A percentile compares a stretch with the other conserved stretches of the same genome.
phyloP scores from a whole-genome alignment of 2,329 filamentous ascomycete species.

The Sclerotinia subarctica region DNA sequence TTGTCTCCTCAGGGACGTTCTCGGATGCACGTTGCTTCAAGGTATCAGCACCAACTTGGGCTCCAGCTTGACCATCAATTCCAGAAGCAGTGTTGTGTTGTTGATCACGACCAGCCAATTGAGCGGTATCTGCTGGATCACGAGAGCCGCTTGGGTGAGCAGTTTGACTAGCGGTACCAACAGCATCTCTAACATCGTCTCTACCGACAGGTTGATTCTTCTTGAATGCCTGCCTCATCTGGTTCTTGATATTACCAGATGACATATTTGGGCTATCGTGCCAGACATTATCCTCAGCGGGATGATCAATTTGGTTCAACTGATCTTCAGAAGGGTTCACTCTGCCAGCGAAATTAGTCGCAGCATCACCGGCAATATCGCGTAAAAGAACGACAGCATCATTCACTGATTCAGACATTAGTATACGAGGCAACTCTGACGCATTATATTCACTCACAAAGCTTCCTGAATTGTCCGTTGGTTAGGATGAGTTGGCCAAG shows the following conservation, averaged over 20 bases:
- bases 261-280: conserved; percentile 79
- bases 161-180: conserved; percentile 53
- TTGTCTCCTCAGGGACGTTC: conserved; percentile 61
- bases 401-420: conserved; percentile 50
- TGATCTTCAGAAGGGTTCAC: conserved; percentile 77
- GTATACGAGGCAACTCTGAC: not conserved
- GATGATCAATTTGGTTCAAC: conserved; percentile 72
- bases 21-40: conserved; percentile 56
- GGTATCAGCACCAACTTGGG: conserved; percentile 40
- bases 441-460: conserved; percentile 23
- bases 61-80: conserved; percentile 50
- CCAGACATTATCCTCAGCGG: conserved; percentile 91
- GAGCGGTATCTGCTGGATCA: conserved; percentile 51
- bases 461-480: conserved; percentile 68
- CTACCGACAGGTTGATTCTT: conserved; percentile 49
- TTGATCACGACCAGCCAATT: conserved; percentile 49
- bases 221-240: conserved; percentile 59
- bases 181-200: conserved; percentile 60
- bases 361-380: conserved; percentile 89
- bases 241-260: conserved; percentile 64
- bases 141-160: conserved; percentile 55
- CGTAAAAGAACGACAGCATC: conserved; percentile 79
- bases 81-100: conserved; percentile 44
- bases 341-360: conserved; percentile 69
- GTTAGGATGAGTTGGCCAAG: conserved; percentile 87